A percentile compares a stretch with the other conserved stretches of the same genome.
Evolutionary conservation across 1,139 yeast species (phyloP).

Genomic region (Pichia sp.): DNA sequence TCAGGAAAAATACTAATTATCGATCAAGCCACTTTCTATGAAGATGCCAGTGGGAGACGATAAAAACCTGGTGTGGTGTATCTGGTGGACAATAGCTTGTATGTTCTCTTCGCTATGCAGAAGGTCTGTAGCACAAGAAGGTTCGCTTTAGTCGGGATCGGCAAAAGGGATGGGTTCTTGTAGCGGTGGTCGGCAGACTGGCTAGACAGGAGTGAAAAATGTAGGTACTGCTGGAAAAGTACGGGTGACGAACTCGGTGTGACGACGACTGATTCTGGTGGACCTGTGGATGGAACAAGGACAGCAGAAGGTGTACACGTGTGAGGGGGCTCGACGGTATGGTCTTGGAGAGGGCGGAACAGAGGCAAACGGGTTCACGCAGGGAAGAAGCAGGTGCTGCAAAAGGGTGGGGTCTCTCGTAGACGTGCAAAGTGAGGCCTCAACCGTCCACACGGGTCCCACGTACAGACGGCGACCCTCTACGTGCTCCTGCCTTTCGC

Average conservation of each 20-base stretch:
- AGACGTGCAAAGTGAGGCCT: not conserved
- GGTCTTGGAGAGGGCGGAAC: not conserved
- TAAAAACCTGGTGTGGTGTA: not conserved
- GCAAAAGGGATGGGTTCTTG: not conserved
- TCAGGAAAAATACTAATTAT: no score
- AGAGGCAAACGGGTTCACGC: not conserved
- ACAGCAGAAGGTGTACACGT: not conserved
- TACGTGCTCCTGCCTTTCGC: not conserved
- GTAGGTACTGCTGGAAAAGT: not conserved
- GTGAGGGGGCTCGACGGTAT: not conserved
- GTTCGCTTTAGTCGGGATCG: not conserved
- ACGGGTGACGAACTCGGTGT: not conserved
- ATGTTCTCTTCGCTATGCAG: not conserved
- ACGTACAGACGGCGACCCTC: no score
- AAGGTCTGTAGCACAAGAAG: not conserved
- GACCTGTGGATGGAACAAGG: not conserved
- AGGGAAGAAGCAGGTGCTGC: not conserved
- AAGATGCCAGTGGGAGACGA: not conserved
- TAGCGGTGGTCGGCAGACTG: not conserved
- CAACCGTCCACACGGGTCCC: not conserved
- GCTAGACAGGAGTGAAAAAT: not conserved
- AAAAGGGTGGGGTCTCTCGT: not conserved
- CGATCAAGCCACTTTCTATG: no score
- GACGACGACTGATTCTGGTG: not conserved
- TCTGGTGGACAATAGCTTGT: not conserved